Evolutionary conservation across 768 basidiomycete genomes (phyloP), one percentile per base, ranked within the genome.

Genomic region (Phylloporus arenicola): DNA sequence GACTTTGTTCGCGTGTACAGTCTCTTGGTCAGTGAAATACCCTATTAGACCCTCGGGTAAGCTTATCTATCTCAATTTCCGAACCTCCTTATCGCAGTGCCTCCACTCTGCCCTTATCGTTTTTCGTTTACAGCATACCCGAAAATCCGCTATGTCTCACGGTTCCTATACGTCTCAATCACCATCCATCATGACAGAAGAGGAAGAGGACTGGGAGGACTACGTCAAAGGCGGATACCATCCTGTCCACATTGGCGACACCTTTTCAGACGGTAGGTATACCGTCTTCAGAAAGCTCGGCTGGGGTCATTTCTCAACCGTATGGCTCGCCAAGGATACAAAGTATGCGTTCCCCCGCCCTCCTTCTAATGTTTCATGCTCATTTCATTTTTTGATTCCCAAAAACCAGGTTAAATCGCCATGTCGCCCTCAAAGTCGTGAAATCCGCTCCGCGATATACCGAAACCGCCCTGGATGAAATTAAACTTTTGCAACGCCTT

Each of bases 341-440:
- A 90, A 86, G 89, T 89, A 61, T 57, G 83, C 73, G 17, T 42
- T 41, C 22, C 25, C 54, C 25, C 54, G 12, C 12, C 4, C 5
- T 19, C 50, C 42, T 52, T 31, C 2, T 29, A n/a, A n/a, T n/a
- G n/a, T 24, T 37, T 35, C 43, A 16, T 42, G 31, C 8, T 45
- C 24, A 45, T 47, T 46, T 52, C 50, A 47, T 50, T 52, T 46
- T 49, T 57, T 55, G 45, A 47, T 54, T 52, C 45, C 8, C 19
- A 22, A 57, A 50, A 52, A n/a, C 27, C 71, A 99, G 95, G 65
- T 77, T 92, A 72, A 84, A 89, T 59, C 88, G 92, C 43, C 96
- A 99, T 71, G 96, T 99, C 61, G 96, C 96, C 13, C 85, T 99
- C 67, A 99, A 99, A 71, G 91, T 99, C 63, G 96, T 99, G 68